Base-by-base conservation (phyloP, 257 asterid genomes). In the Solanum piurae region DNA sequence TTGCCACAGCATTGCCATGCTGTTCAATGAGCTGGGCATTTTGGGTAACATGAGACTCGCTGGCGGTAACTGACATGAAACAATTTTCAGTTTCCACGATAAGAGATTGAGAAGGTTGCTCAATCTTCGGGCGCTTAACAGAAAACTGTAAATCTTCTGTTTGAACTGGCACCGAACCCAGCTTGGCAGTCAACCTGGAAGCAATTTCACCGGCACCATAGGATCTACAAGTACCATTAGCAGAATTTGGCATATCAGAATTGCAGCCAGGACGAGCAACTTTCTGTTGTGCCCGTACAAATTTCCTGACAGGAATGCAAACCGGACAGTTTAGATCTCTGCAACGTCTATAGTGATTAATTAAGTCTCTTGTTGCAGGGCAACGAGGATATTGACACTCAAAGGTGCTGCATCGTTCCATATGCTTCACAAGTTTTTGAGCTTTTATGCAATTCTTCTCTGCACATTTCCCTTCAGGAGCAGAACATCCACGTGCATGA, bases 401-500 rank as follows among this genome's bases (percentile, higher is more conserved):
- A 72, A 86, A 71, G 31, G 25, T 79, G 60, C 89, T 88, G 88
- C 99, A 97, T 73, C 87, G 36, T 76, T 92, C 93, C 86, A 93
- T 91, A 91, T 97, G 99, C 90, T 89, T 92, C 93, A 92, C 86
- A 85, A 97, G 93, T 90, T 91, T 90, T 90, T 97, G 99, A 86
- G 83, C 98, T 23, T 77, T 71, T 83, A 91, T 84, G 93, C 99
- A 96, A 89, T 91, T 46, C 68, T 92, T 86, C 40, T 93, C 98
- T 9, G 84, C 91, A 90, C 99, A 97, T 92, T 93, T 93, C 89
- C 99, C 99, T 91, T 91, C 98, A 69, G 95, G 94, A 88, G 91
- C 91, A 86, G 94, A 92, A 90, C 99, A 97, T 58, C 92, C 91
- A 20, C 98, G 98, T 87, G 99, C 99, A 93, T 97, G 99, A 86